Conservation (phyloP, 73 alveolate genomes). For the Paraurostyla sp. region DNA sequence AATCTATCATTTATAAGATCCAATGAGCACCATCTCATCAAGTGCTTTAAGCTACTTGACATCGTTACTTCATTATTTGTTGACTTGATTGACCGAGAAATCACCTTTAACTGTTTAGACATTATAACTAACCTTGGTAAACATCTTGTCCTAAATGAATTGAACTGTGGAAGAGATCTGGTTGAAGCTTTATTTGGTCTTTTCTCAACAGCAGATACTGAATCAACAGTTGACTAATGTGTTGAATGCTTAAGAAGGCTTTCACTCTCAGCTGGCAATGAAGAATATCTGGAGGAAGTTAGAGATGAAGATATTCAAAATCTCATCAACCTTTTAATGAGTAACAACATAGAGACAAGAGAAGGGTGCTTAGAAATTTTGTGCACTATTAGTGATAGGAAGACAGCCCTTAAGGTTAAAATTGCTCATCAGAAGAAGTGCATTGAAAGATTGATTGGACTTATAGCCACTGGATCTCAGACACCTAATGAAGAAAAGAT, state of each 20-base stretch:
- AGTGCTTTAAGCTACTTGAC: conserved; percentile 88
- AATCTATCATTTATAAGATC: conserved; percentile 88
- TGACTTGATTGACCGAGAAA: conserved; percentile 87
- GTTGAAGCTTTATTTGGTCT: conserved; percentile 83
- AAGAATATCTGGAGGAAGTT: conserved; percentile 85
- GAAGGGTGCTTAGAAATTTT: conserved; percentile 94
- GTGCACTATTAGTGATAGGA: conserved; percentile 90
- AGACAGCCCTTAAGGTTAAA: conserved; percentile 85
- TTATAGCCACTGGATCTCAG: conserved; percentile 83
- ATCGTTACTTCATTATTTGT: conserved; percentile 86
- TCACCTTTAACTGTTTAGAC: conserved; percentile 88
- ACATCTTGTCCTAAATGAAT: conserved; percentile 86
- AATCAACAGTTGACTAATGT: conserved; percentile 83
- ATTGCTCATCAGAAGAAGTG: conserved; percentile 90
- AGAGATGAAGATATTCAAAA: conserved; percentile 85
- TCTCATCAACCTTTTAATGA: conserved; percentile 80
- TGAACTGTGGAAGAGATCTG: conserved; percentile 79
- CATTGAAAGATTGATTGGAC: conserved; percentile 87
- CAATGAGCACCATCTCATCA: conserved; percentile 90
- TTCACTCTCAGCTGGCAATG: conserved; percentile 91
- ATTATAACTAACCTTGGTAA: conserved; percentile 92
- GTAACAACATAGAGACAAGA: conserved; percentile 86
- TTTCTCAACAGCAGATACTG: conserved; percentile 71
- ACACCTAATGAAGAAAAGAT: conserved; percentile 89
- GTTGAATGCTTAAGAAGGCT: conserved; percentile 94